Conservation (phyloP, 257 asterid genomes). For the Anisodus acutangulus region DNA sequence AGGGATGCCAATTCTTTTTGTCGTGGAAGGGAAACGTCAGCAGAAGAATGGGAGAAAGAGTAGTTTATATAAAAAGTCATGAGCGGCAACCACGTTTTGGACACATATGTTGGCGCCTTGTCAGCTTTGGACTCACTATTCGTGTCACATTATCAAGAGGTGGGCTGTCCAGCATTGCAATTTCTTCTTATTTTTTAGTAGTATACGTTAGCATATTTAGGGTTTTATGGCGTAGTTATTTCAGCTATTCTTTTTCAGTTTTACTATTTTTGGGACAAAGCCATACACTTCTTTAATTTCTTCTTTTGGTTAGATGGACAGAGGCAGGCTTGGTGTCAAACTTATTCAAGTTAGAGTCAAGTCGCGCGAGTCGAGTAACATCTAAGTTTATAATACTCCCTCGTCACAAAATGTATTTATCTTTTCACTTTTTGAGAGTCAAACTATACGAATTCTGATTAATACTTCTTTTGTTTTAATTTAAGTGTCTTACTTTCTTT, state of each 20-base stretch:
- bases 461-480: too few species aligned
- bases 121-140: slow-evolving; percentile 21
- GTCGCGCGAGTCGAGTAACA: too few species aligned
- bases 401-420: too few species aligned
- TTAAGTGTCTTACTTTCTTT: too few species aligned
- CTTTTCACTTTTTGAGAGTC: too few species aligned
- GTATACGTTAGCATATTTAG: neutral
- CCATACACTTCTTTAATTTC: neutral
- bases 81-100: neutral
- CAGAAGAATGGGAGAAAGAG: neutral
- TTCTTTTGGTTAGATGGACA: neutral
- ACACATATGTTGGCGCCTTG: slow-evolving; percentile 10
- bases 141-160: neutral
- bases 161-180: neutral
- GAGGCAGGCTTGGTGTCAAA: too few species aligned
- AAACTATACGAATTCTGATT: too few species aligned
- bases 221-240: neutral
- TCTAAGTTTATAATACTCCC: too few species aligned
- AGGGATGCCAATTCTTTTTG: neutral
- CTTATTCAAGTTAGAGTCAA: too few species aligned
- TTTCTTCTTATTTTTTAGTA: neutral
- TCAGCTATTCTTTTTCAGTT: neutral
- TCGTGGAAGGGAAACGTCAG: neutral
- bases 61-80: neutral
- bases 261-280: neutral